Base-by-base conservation (phyloP, 177 flowering plant species). In the Telopea speciosissima region DNA sequence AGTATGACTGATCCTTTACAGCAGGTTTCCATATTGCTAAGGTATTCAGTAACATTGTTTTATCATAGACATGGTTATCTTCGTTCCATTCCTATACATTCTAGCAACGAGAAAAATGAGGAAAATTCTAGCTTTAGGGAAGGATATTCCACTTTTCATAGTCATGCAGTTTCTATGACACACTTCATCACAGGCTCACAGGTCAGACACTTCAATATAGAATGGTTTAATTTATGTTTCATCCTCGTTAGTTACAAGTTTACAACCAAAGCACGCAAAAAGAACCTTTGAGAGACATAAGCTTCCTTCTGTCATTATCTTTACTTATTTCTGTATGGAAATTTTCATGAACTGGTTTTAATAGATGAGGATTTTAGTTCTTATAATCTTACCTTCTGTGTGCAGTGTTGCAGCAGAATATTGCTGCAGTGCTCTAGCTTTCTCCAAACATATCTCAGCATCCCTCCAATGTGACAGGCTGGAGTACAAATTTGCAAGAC, bases 381-480 rank as follows among this genome's bases (percentile, higher is more conserved):
- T 82, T 82, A 78, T 98, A 24, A 63, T 23, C 86, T 82, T 83
- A 78, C 99, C 99, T 91, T 96, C 92, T 17, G 87, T 83, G 72
- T 87, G 92, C 66, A 86, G 77, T 42, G 84, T 72, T 66, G 85
- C 84, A 21, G 92, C 84, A 70, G 91, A 88, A 77, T 83, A 85
- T 52, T 73, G 84, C 74, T 83, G 87, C 71, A 91, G 78, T 19
- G 83, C 85, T 77, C 84, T 85, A 69, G 93, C 95, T 83, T 93
- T 96, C 13, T 79, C 86, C 86, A 96, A 75, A 79, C 99, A 96
- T 75, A 89, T 74, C 73, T 93, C 99, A 36, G 88, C 97, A 81
- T 96, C 99, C 65, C 81, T 88, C 96, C 97, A 91, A 75, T 84
- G 87, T 16, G 92, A 86, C 77, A 96, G 98, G 72, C 89, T 85